Conservation (phyloP, 257 asterid species). For the Asclepias syriaca region DNA sequence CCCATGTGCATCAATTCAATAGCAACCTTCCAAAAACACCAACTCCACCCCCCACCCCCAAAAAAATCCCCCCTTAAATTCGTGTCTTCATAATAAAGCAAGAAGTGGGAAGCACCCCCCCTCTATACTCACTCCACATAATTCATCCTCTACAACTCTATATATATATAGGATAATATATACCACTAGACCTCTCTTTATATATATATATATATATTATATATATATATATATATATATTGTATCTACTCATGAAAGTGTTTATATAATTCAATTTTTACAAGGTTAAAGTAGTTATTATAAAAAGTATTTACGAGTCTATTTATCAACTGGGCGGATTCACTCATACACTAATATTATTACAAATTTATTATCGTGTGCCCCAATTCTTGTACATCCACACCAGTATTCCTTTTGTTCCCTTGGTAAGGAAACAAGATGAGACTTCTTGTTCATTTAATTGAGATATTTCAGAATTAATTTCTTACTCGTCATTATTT, state of each 20-base stretch:
- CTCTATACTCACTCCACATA: neutral
- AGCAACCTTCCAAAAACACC: slow-evolving; percentile 64
- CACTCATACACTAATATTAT: too few relatives aligned
- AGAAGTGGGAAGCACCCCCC: slow-evolving; percentile 12
- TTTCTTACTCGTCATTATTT: neutral
- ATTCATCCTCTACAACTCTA: neutral
- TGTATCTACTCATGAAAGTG: too few relatives aligned
- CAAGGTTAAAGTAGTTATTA: too few relatives aligned
- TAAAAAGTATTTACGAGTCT: too few relatives aligned
- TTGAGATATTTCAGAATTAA: neutral
- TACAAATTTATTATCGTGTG: neutral
- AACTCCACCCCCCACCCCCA: neutral
- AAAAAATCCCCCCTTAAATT: neutral
- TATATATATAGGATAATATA: neutral
- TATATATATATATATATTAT: too few relatives aligned
- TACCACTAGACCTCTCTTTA: too few relatives aligned
- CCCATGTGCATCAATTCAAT: slow-evolving; percentile 74
- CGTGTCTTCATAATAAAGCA: slow-evolving; percentile 7
- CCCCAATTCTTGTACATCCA: neutral
- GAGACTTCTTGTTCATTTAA: neutral
- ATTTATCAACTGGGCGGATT: too few relatives aligned
- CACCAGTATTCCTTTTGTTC: neutral
- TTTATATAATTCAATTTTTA: too few relatives aligned
- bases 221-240: too few relatives aligned
- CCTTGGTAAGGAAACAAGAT: neutral